Evolutionary conservation across 805 yeast genomes (phyloP).

Genomic region (Starmerella etchellsii): DNA sequence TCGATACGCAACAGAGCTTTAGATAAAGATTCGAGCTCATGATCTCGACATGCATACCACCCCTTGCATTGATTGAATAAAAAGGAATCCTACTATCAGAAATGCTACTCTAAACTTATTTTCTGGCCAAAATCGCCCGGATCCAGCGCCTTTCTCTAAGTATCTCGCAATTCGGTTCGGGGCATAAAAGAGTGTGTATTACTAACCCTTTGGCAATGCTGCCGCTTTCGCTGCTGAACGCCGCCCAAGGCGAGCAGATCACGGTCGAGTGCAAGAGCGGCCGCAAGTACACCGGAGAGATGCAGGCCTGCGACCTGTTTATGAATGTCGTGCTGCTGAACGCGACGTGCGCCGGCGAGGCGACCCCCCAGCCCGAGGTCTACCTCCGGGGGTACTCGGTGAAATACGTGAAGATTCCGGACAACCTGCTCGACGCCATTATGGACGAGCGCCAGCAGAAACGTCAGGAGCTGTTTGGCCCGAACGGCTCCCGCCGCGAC

Average conservation of each 20-base stretch:
- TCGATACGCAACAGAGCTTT: too few species aligned
- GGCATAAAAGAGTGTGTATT: too few species aligned
- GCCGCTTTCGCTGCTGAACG: conserved; percentile 79
- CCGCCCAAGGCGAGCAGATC: conserved; percentile 79
- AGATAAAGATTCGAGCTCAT: too few species aligned
- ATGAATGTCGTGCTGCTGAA: conserved; percentile 82
- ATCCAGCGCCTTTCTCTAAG: too few species aligned
- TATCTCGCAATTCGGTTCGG: too few species aligned
- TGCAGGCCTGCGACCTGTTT: conserved; percentile 83
- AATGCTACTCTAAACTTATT: too few species aligned
- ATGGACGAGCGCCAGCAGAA: conserved; percentile 28
- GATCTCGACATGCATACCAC: too few species aligned
- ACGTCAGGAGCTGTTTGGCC: conserved; percentile 25
- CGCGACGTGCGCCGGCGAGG: conserved; percentile 37
- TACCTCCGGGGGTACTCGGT: conserved; percentile 24
- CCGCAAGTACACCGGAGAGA: conserved; percentile 71
- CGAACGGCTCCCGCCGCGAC: conserved; percentile 11
- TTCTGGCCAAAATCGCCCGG: too few species aligned
- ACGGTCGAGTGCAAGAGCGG: conserved; percentile 86
- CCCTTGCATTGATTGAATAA: too few species aligned
- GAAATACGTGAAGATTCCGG: conserved; percentile 33
- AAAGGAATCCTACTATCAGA: too few species aligned
- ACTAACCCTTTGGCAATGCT: conserved; percentile 49
- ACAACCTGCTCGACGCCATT: conserved; percentile 29
- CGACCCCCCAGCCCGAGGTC: conserved; percentile 14